A percentile compares a stretch with the other conserved stretches of the same genome.
phyloP scores from a whole-genome alignment of 2,329 filamentous ascomycete species.

The Hypomyces perniciosus region DNA sequence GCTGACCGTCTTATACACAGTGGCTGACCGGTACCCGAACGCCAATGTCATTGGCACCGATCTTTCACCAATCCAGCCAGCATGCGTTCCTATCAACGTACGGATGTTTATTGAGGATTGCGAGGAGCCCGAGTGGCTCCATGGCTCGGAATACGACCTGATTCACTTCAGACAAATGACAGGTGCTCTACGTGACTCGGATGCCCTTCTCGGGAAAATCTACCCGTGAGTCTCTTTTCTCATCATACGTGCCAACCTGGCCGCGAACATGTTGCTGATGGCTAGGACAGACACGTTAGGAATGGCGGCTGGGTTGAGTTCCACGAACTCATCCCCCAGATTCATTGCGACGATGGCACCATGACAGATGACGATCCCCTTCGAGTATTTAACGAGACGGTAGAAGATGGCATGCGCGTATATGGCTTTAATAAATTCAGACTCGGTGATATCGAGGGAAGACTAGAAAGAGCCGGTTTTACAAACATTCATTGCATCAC shows the following conservation, averaged over 20 bases:
- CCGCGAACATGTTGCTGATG: neutral
- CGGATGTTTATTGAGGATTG: slow-evolving; percentile 58
- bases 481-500: slow-evolving; percentile 36
- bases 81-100: slow-evolving; percentile 52
- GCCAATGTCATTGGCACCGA: slow-evolving; percentile 37
- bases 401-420: slow-evolving; percentile 25
- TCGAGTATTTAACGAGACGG: slow-evolving; percentile 27
- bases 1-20: slow-evolving; percentile 16
- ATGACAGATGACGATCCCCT: slow-evolving; percentile 37
- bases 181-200: slow-evolving; percentile 44
- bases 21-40: slow-evolving; percentile 37
- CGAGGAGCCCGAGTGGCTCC: slow-evolving; percentile 50
- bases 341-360: slow-evolving; percentile 39
- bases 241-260: neutral
- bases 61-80: slow-evolving; percentile 41
- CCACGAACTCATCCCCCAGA: slow-evolving; percentile 37
- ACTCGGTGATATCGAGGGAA: slow-evolving; percentile 27
- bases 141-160: slow-evolving; percentile 49
- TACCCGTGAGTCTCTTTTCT: slow-evolving; percentile 25
- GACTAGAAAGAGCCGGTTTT: slow-evolving; percentile 38
- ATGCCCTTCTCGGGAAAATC: slow-evolving; percentile 37
- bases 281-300: slow-evolving; percentile 30
- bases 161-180: slow-evolving; percentile 48
- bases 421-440: slow-evolving; percentile 35
- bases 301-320: slow-evolving; percentile 49